Percentiles rank a stretch among this genome's conserved stretches.
Conservation (phyloP, 768 basidiomycete species). For the Pulveroboletus sp. region DNA sequence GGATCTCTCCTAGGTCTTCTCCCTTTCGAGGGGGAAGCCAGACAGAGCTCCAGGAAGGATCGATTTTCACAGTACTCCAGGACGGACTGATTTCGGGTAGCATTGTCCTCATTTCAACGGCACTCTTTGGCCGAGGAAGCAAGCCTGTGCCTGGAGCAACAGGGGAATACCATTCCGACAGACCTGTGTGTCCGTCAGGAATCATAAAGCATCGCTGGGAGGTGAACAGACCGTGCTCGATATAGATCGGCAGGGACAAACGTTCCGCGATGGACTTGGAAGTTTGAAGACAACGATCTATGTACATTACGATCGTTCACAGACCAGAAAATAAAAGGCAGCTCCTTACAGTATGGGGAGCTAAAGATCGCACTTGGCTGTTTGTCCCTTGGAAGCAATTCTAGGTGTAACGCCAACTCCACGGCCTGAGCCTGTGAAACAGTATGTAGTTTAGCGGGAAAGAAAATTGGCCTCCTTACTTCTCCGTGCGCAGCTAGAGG, state of each 20-base stretch:
- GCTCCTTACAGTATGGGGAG: constrained; percentile 69
- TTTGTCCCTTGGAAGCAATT: constrained; percentile 57
- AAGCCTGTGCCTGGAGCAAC: constrained; percentile 62
- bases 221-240: constrained; percentile 62
- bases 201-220: constrained; percentile 6
- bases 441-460: neutral
- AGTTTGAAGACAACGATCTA: constrained; percentile 88
- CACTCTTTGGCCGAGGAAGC: constrained; percentile 67
- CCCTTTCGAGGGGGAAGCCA: constrained; percentile 72
- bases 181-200: constrained; percentile 35
- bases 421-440: constrained; percentile 57
- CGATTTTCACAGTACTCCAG: constrained; percentile 59
- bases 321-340: neutral
- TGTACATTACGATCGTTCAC: neutral
- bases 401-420: constrained; percentile 64
- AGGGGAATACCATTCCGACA: constrained; percentile 79
- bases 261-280: constrained; percentile 57
- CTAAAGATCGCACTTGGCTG: constrained; percentile 78
- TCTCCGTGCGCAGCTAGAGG: constrained; percentile 70
- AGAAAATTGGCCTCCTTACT: constrained; percentile 30
- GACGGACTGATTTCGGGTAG: constrained; percentile 57
- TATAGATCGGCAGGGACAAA: constrained; percentile 63
- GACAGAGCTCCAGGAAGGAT: constrained; percentile 57
- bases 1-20: constrained; percentile 59
- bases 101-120: constrained; percentile 47